These are phyloP conservation scores for Casuarina cunninghamiana DNA, from an alignment of 306 rosid genomes.

Conservation along the genomic window DNA sequence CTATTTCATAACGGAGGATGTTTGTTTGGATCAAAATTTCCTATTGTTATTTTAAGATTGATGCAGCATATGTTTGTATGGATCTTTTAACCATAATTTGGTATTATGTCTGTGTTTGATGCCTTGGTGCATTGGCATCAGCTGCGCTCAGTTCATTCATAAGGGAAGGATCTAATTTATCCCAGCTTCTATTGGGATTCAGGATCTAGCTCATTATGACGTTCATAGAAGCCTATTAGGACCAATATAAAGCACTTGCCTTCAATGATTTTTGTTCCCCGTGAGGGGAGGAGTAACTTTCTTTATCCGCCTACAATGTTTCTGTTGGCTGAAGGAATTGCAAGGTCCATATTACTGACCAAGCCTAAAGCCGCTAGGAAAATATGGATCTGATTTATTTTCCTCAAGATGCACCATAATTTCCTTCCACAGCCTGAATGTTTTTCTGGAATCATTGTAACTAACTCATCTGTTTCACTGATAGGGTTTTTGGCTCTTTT, in stretches of 20 bases:
- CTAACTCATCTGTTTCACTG: background rate
- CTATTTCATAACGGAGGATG: slow-evolving; percentile 18
- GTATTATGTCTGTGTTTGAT: slow-evolving; percentile 10
- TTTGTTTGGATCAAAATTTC: slow-evolving; percentile 35
- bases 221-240: background rate
- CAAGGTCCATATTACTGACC: slow-evolving; percentile 1
- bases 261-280: background rate
- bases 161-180: background rate
- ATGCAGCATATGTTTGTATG: slow-evolving; percentile 15
- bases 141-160: background rate
- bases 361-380: background rate
- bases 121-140: slow-evolving; percentile 1
- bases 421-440: background rate
- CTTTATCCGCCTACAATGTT: background rate
- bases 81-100: slow-evolving; percentile 31
- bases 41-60: slow-evolving; percentile 24
- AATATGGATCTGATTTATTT: background rate
- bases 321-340: background rate
- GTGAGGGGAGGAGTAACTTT: background rate
- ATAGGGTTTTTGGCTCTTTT: background rate
- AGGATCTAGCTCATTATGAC: background rate
- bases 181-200: background rate
- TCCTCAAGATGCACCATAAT: background rate
- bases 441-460: background rate
- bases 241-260: background rate